Evolutionary conservation across 805 yeast genomes (phyloP).

Genomic region (Cyberlindnera euphorbiiphila): DNA sequence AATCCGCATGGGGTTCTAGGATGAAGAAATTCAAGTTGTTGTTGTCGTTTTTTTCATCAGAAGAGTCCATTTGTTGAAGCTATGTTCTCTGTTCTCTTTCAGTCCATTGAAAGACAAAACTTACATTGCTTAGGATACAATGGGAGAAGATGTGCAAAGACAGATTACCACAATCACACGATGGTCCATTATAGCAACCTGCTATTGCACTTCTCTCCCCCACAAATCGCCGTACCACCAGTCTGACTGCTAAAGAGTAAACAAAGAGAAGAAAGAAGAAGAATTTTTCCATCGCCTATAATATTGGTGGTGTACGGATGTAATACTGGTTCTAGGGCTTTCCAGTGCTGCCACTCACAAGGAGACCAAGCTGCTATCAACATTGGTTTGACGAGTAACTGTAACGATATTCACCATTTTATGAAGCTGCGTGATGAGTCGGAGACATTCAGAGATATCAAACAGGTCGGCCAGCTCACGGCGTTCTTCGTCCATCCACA

Average conservation of each 20-base stretch:
- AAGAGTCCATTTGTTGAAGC: neutral
- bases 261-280: constrained; percentile 1
- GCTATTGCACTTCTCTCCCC: too few relatives aligned
- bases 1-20: constrained; percentile 59
- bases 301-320: neutral
- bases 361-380: too few relatives aligned
- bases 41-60: constrained; percentile 39
- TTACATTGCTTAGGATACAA: too few relatives aligned
- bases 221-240: too few relatives aligned
- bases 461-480: constrained; percentile 4
- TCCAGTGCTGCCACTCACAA: too few relatives aligned
- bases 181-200: too few relatives aligned
- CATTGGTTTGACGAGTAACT: neutral
- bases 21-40: constrained; percentile 68
- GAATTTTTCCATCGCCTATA: too few relatives aligned
- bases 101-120: too few relatives aligned
- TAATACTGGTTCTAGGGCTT: neutral
- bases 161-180: too few relatives aligned
- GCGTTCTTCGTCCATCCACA: constrained; percentile 25
- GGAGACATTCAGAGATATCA: neutral
- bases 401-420: neutral
- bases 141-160: too few relatives aligned
- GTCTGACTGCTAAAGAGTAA: too few relatives aligned
- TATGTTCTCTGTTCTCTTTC: too few relatives aligned
- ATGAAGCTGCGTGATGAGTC: neutral